Evolutionary conservation across 352 stramenopile species (phyloP).

Genomic region (Phytopythium montanum): DNA sequence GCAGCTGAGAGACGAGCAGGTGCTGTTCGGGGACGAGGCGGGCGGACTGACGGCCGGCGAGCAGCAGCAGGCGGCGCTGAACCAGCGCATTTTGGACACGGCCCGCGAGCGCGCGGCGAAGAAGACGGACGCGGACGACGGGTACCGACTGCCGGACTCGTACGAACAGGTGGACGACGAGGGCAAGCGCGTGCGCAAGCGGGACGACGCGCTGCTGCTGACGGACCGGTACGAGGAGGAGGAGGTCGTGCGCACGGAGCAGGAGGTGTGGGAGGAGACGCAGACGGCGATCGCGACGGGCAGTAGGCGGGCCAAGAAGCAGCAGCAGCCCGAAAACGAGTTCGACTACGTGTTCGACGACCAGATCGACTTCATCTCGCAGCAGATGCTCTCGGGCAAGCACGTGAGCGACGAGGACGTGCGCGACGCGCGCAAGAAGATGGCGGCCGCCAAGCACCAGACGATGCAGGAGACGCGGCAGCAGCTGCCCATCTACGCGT

Average conservation of each 20-base stretch:
- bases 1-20: slow-evolving; percentile 71
- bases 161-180: slow-evolving; percentile 93
- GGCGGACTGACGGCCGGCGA: slow-evolving; percentile 73
- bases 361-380: slow-evolving; percentile 98
- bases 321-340: slow-evolving; percentile 69
- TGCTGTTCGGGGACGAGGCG: slow-evolving; percentile 77
- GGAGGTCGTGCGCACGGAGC: slow-evolving; percentile 94
- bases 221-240: slow-evolving; percentile 93
- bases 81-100: slow-evolving; percentile 89
- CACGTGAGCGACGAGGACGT: slow-evolving; percentile 84
- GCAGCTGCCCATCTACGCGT: slow-evolving; percentile 97
- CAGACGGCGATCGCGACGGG: slow-evolving; percentile 90
- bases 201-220: slow-evolving; percentile 84
- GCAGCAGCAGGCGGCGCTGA: slow-evolving; percentile 81
- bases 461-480: slow-evolving; percentile 95
- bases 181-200: slow-evolving; percentile 85
- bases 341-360: slow-evolving; percentile 99
- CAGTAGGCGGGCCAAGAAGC: slow-evolving; percentile 18
- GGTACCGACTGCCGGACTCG: slow-evolving; percentile 95
- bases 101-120: slow-evolving; percentile 51
- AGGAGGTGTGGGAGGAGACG: slow-evolving; percentile 98
- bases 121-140: slow-evolving; percentile 52
- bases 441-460: slow-evolving; percentile 85
- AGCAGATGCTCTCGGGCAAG: slow-evolving; percentile 84
- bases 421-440: slow-evolving; percentile 60